A percentile compares a stretch with the other conserved stretches of the same genome.
Conservation (phyloP, 2,329 filamentous ascomycete genomes). For the Diaporthe sp. region DNA sequence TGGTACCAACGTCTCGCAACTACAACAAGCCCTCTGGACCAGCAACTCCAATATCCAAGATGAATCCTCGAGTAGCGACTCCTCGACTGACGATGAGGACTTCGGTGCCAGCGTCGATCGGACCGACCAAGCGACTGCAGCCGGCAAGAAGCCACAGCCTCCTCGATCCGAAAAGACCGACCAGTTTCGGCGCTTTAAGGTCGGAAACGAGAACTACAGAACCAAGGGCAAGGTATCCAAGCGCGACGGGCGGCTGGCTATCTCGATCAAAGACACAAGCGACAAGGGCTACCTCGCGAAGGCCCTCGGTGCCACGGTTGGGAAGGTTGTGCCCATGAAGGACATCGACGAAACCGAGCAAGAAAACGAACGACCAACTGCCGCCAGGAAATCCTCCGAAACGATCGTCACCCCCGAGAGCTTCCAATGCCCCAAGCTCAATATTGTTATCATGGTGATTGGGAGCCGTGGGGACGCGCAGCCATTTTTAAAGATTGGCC, state of each 20-base stretch:
- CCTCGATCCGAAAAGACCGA: constrained; percentile 32
- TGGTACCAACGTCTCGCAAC: constrained; percentile 42
- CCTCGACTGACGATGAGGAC: constrained; percentile 42
- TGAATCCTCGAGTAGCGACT: constrained; percentile 38
- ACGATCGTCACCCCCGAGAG: constrained; percentile 42
- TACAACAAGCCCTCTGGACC: constrained; percentile 42
- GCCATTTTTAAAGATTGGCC: constrained; percentile 80
- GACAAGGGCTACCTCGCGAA: constrained; percentile 80
- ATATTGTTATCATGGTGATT: constrained; percentile 87
- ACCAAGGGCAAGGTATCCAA: constrained; percentile 74
- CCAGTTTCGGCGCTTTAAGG: constrained; percentile 64
- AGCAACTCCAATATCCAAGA: constrained; percentile 33
- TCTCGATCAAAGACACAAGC: constrained; percentile 77
- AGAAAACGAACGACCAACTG: constrained; percentile 27
- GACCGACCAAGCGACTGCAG: constrained; percentile 16
- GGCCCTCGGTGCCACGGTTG: constrained; percentile 72
- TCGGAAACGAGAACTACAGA: constrained; percentile 72
- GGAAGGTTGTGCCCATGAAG: constrained; percentile 59
- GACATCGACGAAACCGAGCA: constrained; percentile 44
- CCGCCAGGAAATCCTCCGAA: constrained; percentile 38
- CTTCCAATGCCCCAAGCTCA: constrained; percentile 63
- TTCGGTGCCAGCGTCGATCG: constrained; percentile 11
- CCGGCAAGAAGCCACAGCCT: background rate
- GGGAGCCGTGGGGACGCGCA: constrained; percentile 84
- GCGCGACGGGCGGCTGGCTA: constrained; percentile 76